phyloP scores from a whole-genome alignment of 1,284 basidiomycete species.

The Marasmius oreades region DNA sequence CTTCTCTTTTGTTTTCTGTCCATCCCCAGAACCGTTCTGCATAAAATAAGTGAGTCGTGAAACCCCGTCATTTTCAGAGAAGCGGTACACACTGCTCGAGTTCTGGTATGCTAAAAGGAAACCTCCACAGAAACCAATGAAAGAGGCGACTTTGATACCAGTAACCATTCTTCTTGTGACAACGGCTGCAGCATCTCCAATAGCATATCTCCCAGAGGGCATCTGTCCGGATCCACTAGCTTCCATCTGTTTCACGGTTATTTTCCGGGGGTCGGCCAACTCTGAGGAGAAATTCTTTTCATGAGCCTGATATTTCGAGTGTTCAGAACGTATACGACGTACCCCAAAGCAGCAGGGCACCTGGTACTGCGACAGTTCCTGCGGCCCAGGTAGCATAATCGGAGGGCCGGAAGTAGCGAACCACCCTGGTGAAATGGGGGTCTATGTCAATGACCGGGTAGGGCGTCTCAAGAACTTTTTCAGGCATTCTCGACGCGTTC shows the following conservation, averaged over 20 bases:
- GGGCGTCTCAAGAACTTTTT: conserved; percentile 66
- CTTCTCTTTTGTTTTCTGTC: conserved; percentile 87
- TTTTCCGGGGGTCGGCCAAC: conserved; percentile 37
- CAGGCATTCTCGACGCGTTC: conserved; percentile 47
- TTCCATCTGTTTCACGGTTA: conserved; percentile 11
- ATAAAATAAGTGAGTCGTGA: conserved; percentile 9
- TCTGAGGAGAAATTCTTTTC: conserved; percentile 28
- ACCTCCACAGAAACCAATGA: conserved; percentile 80
- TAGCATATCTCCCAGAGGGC: conserved; percentile 34
- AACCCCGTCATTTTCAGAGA: background rate
- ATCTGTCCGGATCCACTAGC: conserved; percentile 17
- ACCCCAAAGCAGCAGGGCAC: conserved; percentile 76
- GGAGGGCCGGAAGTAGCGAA: conserved; percentile 85
- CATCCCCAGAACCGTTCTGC: conserved; percentile 96
- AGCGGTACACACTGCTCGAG: conserved; percentile 66
- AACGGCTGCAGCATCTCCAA: conserved; percentile 30
- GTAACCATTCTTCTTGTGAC: conserved; percentile 12
- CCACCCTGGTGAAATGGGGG: conserved; percentile 86
- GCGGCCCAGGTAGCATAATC: conserved; percentile 89
- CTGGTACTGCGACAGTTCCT: conserved; percentile 77
- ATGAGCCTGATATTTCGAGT: conserved; percentile 5
- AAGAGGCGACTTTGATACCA: conserved; percentile 30
- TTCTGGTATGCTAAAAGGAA: conserved; percentile 94
- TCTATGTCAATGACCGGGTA: conserved; percentile 91
- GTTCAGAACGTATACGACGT: too few relatives aligned